These are phyloP conservation scores for Ceratocystis smalleyi DNA, from an alignment of 2,329 filamentous ascomycete genomes.

Conservation along the genomic window DNA sequence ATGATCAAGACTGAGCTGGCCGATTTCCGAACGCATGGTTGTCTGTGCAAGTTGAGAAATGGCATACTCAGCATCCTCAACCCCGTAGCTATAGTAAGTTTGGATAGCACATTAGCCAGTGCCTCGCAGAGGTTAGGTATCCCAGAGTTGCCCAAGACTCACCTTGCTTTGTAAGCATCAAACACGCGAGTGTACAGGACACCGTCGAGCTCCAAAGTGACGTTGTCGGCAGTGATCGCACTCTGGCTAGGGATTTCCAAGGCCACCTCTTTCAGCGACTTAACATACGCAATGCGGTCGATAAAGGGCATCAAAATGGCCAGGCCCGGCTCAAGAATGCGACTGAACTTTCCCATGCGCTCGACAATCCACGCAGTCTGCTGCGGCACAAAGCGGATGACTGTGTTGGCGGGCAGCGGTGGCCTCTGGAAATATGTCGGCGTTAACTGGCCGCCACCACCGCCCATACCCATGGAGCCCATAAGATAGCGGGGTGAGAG, in stretches of 20 bases:
- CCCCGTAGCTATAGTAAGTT: constrained; percentile 63
- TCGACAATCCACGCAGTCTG: constrained; percentile 99
- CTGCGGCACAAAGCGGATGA: constrained; percentile 95
- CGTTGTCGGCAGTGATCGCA: constrained; percentile 96
- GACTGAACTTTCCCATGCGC: constrained; percentile 95
- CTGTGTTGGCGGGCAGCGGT: constrained; percentile 74
- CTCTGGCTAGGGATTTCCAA: constrained; percentile 96
- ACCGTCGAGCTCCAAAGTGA: constrained; percentile 89
- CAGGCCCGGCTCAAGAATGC: constrained; percentile 81
- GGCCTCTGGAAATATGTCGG: constrained; percentile 67
- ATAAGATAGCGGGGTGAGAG: constrained; percentile 24
- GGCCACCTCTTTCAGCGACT: constrained; percentile 87
- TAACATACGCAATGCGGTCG: constrained; percentile 94
- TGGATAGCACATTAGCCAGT: constrained; percentile 3
- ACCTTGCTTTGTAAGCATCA: constrained; percentile 96
- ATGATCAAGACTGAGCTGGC: constrained; percentile 88
- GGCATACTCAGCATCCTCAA: constrained; percentile 96
- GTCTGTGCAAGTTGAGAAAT: constrained; percentile 96
- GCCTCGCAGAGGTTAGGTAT: background rate
- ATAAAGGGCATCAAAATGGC: constrained; percentile 79
- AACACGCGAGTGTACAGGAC: constrained; percentile 92
- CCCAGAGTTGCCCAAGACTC: constrained; percentile 22
- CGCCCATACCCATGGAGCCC: constrained; percentile 19
- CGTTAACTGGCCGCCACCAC: constrained; percentile 30
- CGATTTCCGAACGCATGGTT: constrained; percentile 97